Base-by-base conservation (phyloP, 306 rosid species). In the Carpinus viminea region DNA sequence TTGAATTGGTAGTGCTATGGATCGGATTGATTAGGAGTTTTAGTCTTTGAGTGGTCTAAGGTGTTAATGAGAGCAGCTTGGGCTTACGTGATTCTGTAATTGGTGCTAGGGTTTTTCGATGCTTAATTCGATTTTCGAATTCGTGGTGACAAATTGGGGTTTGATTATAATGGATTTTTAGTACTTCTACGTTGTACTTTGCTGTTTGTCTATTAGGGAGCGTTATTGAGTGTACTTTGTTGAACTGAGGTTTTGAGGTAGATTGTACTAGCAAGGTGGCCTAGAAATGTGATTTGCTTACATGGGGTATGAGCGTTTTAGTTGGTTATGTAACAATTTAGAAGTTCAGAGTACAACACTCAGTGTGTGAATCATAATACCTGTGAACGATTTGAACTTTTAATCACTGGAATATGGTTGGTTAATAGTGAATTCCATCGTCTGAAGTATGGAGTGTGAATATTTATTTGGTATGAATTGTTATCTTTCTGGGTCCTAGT, bases 11-110 rank as follows among this genome's bases (percentile, higher is more conserved):
- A 21, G 60, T n/a, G 70, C 7, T 26, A 7, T 68, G 61, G 45
- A 79, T 72, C 76, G 31, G 79, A 72, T 68, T 85, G 59, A 36
- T 55, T 72, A 56, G 72, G 51, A 28, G 38, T 76, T 68, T 10
- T 53, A 56, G 74, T 53, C 60, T 68, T 6, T 48, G 57, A 80
- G 79, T 68, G 65, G 21, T 46, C 56, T 46, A 59, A 82, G 83
- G 76, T 71, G 60, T 74, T 72, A 10, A 62, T 18, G 17, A 55
- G 52, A 73, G 80, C 77, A 73, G 80, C 77, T 76, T 8, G 36
- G 38, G 55, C 15, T 10, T 17, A 18, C 9, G 1, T 43, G 21
- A 26, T 24, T 53, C 31, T 46, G 4, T 36, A 55, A 55, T 81
- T 52, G 41, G 70, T 56, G 15, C 53, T 41, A 16, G 9, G 51